These are phyloP conservation scores for Cryptococcus hybrid DNA, from an alignment of 1,284 basidiomycete genomes.

Conservation along the genomic window DNA sequence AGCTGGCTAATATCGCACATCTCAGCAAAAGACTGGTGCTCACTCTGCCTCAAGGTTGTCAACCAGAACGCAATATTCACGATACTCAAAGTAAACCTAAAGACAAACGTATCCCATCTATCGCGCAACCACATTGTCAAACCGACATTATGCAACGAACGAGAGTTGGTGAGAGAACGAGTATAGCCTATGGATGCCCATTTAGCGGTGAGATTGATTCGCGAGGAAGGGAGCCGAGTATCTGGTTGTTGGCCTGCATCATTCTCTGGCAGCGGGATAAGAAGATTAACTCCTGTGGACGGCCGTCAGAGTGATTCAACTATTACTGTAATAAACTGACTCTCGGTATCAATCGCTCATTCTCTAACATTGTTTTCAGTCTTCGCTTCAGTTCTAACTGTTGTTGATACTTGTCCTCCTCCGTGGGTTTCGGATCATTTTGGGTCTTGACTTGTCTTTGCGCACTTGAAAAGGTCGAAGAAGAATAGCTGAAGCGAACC, in stretches of 20 bases:
- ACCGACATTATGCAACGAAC: constrained; percentile 45
- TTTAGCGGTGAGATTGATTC: constrained; percentile 77
- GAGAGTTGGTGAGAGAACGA: constrained; percentile 57
- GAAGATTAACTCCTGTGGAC: constrained; percentile 73
- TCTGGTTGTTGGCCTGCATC: constrained; percentile 57
- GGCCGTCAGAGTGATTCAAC: not conserved
- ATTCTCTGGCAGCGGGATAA: constrained; percentile 76
- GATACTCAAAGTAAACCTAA: constrained; percentile 48
- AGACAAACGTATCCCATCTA: constrained; percentile 45
- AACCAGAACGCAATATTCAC: constrained; percentile 53
- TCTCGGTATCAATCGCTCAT: constrained; percentile 53
- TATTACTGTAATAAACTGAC: constrained; percentile 25
- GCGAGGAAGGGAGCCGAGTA: constrained; percentile 76
- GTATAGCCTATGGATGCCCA: constrained; percentile 52
- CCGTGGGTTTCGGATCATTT: constrained; percentile 1
- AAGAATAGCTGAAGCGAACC: constrained; percentile 49
- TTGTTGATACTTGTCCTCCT: constrained; percentile 41
- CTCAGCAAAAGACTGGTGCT: constrained; percentile 9
- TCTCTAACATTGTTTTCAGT: constrained; percentile 54
- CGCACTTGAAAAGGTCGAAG: constrained; percentile 44
- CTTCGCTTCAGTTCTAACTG: constrained; percentile 53
- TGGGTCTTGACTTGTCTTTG: constrained; percentile 16
- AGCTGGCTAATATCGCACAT: not conserved
- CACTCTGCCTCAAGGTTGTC: constrained; percentile 43
- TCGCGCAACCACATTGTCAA: constrained; percentile 46